These are phyloP conservation scores for Apiotrichum montevideense DNA, from an alignment of 1,284 basidiomycete species.

Conservation along the genomic window DNA sequence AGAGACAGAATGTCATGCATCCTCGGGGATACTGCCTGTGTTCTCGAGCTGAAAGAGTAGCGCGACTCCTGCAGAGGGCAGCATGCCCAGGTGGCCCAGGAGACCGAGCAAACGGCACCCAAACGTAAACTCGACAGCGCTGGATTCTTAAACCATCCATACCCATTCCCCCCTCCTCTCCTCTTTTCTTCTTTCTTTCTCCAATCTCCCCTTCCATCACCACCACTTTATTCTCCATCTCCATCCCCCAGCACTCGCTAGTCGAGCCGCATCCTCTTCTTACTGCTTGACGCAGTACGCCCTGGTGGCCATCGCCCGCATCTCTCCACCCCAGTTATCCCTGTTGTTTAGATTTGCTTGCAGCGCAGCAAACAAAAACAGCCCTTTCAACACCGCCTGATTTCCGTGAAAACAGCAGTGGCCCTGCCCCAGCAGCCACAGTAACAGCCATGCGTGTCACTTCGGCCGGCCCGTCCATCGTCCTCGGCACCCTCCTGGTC, in stretches of 20 bases:
- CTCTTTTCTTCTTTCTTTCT: not conserved
- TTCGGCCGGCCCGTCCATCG: slow-evolving; percentile 19
- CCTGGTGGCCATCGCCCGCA: slow-evolving; percentile 21
- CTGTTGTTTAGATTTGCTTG: slow-evolving; percentile 6
- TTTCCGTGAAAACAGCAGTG: not conserved
- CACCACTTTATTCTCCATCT: slow-evolving; percentile 1
- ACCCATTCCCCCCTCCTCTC: slow-evolving; percentile 2
- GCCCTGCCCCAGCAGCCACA: too few relatives aligned
- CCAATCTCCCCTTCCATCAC: slow-evolving; percentile 2
- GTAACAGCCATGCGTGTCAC: slow-evolving; percentile 14
- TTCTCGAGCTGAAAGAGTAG: too few relatives aligned
- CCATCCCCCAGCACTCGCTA: slow-evolving; percentile 13
- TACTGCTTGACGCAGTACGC: slow-evolving; percentile 28
- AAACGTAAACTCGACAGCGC: too few relatives aligned
- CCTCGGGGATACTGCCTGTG: too few relatives aligned
- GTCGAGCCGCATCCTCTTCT: slow-evolving; percentile 12
- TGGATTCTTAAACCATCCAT: too few relatives aligned
- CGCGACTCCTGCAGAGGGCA: too few relatives aligned
- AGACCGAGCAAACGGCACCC: too few relatives aligned
- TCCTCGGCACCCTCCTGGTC: slow-evolving; percentile 34
- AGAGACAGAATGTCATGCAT: too few relatives aligned
- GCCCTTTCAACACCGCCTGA: not conserved
- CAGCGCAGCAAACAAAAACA: slow-evolving; percentile 7
- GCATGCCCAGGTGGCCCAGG: too few relatives aligned
- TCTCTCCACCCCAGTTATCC: not conserved